phyloP scores from a whole-genome alignment of 768 basidiomycete genomes.

The Termitomyces sp. region DNA sequence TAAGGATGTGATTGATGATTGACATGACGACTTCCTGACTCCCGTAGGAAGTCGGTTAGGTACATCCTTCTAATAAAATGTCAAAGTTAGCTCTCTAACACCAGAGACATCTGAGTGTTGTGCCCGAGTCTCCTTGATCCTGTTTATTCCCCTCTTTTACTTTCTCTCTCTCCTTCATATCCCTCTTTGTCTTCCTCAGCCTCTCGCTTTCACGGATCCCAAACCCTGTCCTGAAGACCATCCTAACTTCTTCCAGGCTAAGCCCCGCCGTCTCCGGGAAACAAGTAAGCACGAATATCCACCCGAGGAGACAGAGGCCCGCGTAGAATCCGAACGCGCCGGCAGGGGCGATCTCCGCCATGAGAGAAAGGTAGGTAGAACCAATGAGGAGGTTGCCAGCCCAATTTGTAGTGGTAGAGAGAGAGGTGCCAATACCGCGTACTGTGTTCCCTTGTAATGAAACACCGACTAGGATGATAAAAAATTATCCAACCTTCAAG shows the following conservation, averaged over 20 bases:
- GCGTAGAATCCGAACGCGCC: conserved; percentile 77
- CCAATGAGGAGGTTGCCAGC: conserved; percentile 70
- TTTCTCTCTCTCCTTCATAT: too few species aligned
- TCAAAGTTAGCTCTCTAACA: too few species aligned
- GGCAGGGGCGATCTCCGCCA: conserved; percentile 65
- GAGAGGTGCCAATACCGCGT: conserved; percentile 1
- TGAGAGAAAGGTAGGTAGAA: conserved; percentile 76
- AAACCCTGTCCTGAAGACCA: conserved; percentile 60
- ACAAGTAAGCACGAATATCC: conserved; percentile 59
- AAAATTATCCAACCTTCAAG: conserved; percentile 50
- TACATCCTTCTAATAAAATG: too few species aligned
- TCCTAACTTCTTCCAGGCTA: conserved; percentile 64
- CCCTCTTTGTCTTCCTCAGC: conserved; percentile 40
- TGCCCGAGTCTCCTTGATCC: neutral
- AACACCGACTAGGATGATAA: neutral
- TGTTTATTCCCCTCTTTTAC: conserved; percentile 10
- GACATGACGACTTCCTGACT: neutral
- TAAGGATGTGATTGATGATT: neutral
- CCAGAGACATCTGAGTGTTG: neutral
- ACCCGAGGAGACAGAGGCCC: conserved; percentile 63
- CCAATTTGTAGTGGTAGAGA: conserved; percentile 65
- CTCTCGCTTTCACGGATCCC: conserved; percentile 55
- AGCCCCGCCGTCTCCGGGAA: conserved; percentile 81
- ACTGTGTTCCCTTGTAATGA: neutral
- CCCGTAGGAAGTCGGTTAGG: neutral